These are phyloP conservation scores for Globisporangium acanthophoron DNA, from an alignment of 352 stramenopile species.

Conservation along the genomic window DNA sequence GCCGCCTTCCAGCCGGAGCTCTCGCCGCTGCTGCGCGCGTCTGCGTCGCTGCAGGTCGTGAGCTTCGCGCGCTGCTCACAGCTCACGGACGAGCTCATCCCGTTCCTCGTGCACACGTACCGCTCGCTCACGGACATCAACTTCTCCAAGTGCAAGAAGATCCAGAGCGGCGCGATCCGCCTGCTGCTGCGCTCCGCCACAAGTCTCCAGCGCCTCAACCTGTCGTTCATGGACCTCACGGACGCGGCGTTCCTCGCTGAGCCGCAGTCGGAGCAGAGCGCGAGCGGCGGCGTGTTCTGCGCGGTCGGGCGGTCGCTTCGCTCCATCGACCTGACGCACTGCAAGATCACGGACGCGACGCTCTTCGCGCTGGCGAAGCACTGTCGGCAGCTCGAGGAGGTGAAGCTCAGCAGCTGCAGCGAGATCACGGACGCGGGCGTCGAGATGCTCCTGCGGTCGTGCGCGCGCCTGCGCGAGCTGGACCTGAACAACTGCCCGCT, in stretches of 20 bases:
- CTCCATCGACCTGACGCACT: constrained; percentile 69
- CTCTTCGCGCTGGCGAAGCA: constrained; percentile 57
- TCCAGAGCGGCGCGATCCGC: constrained; percentile 70
- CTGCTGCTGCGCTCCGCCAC: constrained; percentile 55
- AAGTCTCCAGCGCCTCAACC: constrained; percentile 56
- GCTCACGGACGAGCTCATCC: constrained; percentile 65
- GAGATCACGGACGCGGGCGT: constrained; percentile 77
- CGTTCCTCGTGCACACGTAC: constrained; percentile 77
- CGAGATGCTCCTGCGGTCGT: constrained; percentile 52
- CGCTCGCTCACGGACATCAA: constrained; percentile 73
- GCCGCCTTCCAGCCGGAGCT: constrained; percentile 83
- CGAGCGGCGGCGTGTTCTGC: constrained; percentile 38
- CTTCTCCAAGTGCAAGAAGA: constrained; percentile 81
- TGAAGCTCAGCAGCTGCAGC: constrained; percentile 72
- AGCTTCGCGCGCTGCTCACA: constrained; percentile 82
- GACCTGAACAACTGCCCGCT: constrained; percentile 79
- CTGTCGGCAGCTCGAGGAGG: constrained; percentile 56
- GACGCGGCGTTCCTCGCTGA: constrained; percentile 62
- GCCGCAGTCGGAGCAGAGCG: constrained; percentile 2
- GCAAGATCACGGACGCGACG: constrained; percentile 59
- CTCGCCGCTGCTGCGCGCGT: constrained; percentile 64
- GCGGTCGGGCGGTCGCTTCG: constrained; percentile 41
- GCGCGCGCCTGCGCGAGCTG: constrained; percentile 41
- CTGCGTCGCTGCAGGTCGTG: constrained; percentile 66
- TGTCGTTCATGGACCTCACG: constrained; percentile 83